Evolutionary conservation across 2,329 filamentous ascomycete species (phyloP).

Genomic region (Scedosporium dehoogii): DNA sequence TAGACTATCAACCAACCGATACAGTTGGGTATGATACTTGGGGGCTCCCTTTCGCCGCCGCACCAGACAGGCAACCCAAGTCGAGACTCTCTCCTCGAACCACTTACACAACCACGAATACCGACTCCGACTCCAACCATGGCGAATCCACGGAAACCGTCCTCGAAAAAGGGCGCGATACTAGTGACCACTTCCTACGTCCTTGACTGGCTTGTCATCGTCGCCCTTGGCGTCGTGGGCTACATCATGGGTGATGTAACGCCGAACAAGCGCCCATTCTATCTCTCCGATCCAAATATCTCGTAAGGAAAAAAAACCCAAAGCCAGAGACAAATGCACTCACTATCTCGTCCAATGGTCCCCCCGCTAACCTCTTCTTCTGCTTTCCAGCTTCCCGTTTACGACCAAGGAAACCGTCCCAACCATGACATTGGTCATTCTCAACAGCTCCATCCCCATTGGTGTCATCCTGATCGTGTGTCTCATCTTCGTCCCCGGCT

Average conservation of each 20-base stretch:
- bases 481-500: conserved; percentile 62
- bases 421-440: conserved; percentile 54
- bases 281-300: conserved; percentile 62
- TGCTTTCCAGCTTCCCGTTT: conserved; percentile 51
- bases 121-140: neutral
- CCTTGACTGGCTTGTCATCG: conserved; percentile 63
- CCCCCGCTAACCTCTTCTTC: neutral
- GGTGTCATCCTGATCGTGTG: conserved; percentile 59
- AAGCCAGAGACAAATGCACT: neutral
- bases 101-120: neutral
- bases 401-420: conserved; percentile 63
- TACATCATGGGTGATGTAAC: conserved; percentile 47
- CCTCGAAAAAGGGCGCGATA: conserved; percentile 4
- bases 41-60: neutral
- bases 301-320: conserved; percentile 9
- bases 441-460: conserved; percentile 54
- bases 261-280: conserved; percentile 63
- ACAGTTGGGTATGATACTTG: conserved; percentile 3
- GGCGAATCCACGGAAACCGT: neutral
- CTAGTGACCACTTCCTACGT: conserved; percentile 53
- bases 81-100: conserved; percentile 5
- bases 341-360: too few relatives aligned
- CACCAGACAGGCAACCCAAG: neutral
- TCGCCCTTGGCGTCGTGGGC: conserved; percentile 47
- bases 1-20: neutral